Evolutionary conservation across 345 rosid genomes (phyloP).

Genomic region (Eutrema yunnanense): DNA sequence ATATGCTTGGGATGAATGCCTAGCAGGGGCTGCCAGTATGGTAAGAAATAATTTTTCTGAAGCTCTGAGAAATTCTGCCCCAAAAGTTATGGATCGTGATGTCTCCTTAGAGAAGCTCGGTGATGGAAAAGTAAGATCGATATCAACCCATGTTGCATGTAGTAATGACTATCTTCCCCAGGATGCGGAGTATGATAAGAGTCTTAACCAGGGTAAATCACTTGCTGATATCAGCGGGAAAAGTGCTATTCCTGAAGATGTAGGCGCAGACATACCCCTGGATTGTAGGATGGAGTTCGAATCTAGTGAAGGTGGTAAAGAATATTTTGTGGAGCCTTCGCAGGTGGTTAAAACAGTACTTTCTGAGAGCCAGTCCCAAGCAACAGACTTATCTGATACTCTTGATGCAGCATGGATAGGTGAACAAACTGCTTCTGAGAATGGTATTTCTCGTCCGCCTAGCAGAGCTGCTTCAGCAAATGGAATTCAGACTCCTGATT

Average conservation of each 20-base stretch:
- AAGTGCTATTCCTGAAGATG: constrained; percentile 27
- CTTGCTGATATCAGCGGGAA: constrained; percentile 21
- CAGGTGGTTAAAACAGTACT: constrained; percentile 35
- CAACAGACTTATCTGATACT: constrained; percentile 55
- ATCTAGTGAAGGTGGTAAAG: constrained; percentile 30
- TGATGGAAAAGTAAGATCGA: constrained; percentile 38
- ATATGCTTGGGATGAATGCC: constrained; percentile 80
- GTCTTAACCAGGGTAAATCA: constrained; percentile 17
- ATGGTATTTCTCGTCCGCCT: constrained; percentile 40
- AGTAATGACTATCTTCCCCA: constrained; percentile 37
- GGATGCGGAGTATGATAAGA: constrained; percentile 21
- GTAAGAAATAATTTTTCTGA: constrained; percentile 39
- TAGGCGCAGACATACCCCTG: constrained; percentile 26
- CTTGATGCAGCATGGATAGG: constrained; percentile 81
- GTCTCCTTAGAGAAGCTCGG: constrained; percentile 47
- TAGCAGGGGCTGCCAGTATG: constrained; percentile 51
- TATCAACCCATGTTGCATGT: constrained; percentile 31
- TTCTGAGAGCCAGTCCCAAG: constrained; percentile 51
- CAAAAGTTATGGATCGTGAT: constrained; percentile 35
- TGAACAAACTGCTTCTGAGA: constrained; percentile 53
- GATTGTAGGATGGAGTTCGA: constrained; percentile 34
- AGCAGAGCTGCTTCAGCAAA: constrained; percentile 29
- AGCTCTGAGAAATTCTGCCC: constrained; percentile 23
- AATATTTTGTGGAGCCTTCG: constrained; percentile 37
- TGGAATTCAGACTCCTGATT: constrained; percentile 29